phyloP scores from a whole-genome alignment of 1,284 basidiomycete genomes.

The Wallemia hederae region DNA sequence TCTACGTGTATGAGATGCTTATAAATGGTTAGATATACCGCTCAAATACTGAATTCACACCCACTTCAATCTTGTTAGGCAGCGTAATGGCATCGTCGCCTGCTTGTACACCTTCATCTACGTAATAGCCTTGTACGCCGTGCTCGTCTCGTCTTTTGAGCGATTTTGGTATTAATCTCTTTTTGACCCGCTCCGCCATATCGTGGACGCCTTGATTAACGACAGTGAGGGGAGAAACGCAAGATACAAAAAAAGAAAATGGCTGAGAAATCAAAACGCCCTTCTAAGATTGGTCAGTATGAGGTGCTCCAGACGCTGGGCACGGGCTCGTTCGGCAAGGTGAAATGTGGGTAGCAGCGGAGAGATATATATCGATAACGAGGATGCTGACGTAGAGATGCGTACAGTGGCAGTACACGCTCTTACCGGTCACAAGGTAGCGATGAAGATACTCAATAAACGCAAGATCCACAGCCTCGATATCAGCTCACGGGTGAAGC shows the following conservation, averaged over 20 bases:
- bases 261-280: slow-evolving; percentile 4
- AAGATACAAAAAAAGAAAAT: too few species aligned
- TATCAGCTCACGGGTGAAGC: slow-evolving; percentile 68
- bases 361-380: too few species aligned
- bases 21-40: neutral
- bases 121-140: too few species aligned
- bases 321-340: slow-evolving; percentile 79
- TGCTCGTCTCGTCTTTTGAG: neutral
- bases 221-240: neutral
- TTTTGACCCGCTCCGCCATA: neutral
- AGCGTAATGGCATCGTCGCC: neutral
- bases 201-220: neutral
- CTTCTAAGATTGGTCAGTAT: slow-evolving; percentile 18
- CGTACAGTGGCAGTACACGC: slow-evolving; percentile 63
- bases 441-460: slow-evolving; percentile 92
- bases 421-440: slow-evolving; percentile 78
- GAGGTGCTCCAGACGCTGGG: slow-evolving; percentile 23
- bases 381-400: neutral
- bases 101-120: neutral
- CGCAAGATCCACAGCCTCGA: slow-evolving; percentile 72
- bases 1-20: neutral
- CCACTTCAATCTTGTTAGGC: neutral
- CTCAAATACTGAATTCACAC: neutral
- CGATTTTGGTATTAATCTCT: neutral
- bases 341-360: slow-evolving; percentile 43